These are phyloP conservation scores for Glebionis coronaria DNA, from an alignment of 129 eudicot species.

Conservation along the genomic window DNA sequence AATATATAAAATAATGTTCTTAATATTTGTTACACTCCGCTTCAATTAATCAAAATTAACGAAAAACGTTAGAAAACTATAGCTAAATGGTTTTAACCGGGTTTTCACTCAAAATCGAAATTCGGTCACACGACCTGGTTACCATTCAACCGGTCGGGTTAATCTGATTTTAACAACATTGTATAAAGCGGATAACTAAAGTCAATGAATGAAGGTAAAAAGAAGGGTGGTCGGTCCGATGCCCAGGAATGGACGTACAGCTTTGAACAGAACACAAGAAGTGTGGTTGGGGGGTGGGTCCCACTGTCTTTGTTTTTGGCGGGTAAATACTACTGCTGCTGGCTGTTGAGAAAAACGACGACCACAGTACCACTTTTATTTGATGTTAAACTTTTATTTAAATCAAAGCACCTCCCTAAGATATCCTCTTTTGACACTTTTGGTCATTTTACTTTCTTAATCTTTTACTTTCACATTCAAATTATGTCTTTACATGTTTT, in stretches of 20 bases:
- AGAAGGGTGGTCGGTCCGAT: conserved; percentile 25
- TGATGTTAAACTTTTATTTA: conserved; percentile 11
- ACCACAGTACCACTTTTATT: neutral
- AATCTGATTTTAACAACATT: too few relatives aligned
- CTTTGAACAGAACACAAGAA: conserved; percentile 21
- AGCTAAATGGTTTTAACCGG: too few relatives aligned
- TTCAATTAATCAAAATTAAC: too few relatives aligned
- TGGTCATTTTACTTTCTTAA: conserved; percentile 19
- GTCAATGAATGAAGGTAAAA: neutral
- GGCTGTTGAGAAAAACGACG: conserved; percentile 21
- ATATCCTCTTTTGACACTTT: neutral
- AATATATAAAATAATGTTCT: too few relatives aligned
- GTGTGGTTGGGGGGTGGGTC: conserved; percentile 11
- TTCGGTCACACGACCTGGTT: too few relatives aligned
- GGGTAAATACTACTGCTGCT: conserved; percentile 36
- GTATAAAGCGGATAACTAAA: too few relatives aligned
- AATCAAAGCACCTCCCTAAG: conserved; percentile 11
- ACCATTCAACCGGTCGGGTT: too few relatives aligned
- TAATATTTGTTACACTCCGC: too few relatives aligned
- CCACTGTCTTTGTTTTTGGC: conserved; percentile 29
- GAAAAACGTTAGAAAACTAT: too few relatives aligned
- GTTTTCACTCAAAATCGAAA: too few relatives aligned
- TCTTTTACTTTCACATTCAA: neutral
- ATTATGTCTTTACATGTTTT: neutral
- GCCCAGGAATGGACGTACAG: conserved; percentile 28